Base-by-base conservation (phyloP, 129 eudicot genomes). In the Kitagawia praeruptora region DNA sequence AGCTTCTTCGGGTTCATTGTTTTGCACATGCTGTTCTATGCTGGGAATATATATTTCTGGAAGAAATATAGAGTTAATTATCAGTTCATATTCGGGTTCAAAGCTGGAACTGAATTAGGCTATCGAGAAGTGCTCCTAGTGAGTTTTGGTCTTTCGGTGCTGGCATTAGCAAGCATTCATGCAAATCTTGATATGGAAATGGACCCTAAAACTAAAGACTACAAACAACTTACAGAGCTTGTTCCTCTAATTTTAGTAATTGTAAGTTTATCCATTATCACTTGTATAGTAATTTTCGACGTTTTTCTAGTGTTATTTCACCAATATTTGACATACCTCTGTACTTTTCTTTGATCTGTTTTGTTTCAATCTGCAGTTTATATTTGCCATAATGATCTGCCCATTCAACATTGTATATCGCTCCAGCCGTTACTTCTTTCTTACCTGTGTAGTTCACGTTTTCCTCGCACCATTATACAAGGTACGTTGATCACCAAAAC, bases 11-110 rank as follows among this genome's bases (percentile, higher is more conserved):
- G 78, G 18, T 87, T 56, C 77, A 75, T 87, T 18, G 88, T 87
- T 39, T 82, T 87, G 27, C 91, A 87, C 77, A 85, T 87, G 85
- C 42, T 87, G 53, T 72, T 87, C 80, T 84, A 85, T 84, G 91
- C 86, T 45, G 91, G 66, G 40, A 77, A 82, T 61, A 73, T 84
- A 80, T 87, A 70, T 75, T 87, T 85, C 53, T 87, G 91, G 91
- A 82, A 83, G 85, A 72, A 84, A 7, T 85, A 85, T 54, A 73
- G 85, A 78, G 80, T 87, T 78, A 87, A 87, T 64, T 87, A 87
- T 58, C 28, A 82, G 5, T 87, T 87, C 83, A 87, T 87, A 82
- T 82, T 87, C 53, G 87, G 85, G 6, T 82, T 87, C 81, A 85
- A 87, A 54, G 54, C 83, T 31, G 88, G 91, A 74, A 87, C 86